phyloP scores from a whole-genome alignment of 2,329 filamentous ascomycete species.

The Cryphonectria japonica region DNA sequence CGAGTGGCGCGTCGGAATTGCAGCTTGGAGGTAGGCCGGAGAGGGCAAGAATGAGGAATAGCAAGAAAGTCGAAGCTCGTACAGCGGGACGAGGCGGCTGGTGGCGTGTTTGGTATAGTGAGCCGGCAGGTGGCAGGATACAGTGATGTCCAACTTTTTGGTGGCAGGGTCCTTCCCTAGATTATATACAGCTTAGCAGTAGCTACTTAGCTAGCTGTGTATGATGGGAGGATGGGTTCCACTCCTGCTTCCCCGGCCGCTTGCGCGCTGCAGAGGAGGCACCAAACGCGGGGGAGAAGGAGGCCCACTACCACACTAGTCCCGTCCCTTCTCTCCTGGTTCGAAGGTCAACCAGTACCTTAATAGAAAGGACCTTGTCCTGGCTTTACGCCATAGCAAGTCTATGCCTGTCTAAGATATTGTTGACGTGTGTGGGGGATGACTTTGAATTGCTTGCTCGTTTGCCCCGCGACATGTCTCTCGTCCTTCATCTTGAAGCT shows the following conservation, averaged over 20 bases:
- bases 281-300: background rate
- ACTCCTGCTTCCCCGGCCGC: background rate
- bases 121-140: no score
- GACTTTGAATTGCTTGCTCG: no score
- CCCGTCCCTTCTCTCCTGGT: background rate
- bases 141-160: background rate
- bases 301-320: no score
- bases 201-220: background rate
- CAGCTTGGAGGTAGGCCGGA: background rate
- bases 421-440: background rate
- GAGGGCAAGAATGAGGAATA: background rate
- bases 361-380: background rate
- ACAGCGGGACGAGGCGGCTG: background rate
- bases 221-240: background rate
- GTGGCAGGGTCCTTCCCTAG: background rate
- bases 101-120: background rate
- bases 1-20: background rate
- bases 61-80: no score
- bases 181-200: background rate
- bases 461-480: no score
- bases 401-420: background rate
- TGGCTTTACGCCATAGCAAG: no score
- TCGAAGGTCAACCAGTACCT: background rate
- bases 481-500: no score
- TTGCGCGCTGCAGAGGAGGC: background rate